Conservation (phyloP, 2,329 filamentous ascomycete genomes). For the Ophiocordyceps unilateralis region DNA sequence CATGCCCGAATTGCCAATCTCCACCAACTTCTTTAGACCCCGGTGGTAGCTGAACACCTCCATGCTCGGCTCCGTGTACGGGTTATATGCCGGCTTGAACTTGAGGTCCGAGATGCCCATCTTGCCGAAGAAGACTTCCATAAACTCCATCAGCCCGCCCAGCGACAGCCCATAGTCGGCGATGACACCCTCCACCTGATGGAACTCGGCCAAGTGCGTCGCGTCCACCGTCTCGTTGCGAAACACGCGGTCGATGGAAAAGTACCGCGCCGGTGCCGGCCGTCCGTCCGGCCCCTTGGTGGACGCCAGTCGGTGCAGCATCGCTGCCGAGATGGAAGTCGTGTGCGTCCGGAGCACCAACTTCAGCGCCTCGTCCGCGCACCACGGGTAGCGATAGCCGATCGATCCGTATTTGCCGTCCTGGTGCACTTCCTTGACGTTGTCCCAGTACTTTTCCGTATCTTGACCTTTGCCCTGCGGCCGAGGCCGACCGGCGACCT, state of each 20-base stretch:
- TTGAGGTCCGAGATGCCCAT: slow-evolving; percentile 75
- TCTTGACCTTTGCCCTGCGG: slow-evolving; percentile 38
- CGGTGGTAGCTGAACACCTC: slow-evolving; percentile 95
- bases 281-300: slow-evolving; percentile 56
- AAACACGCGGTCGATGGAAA: slow-evolving; percentile 97
- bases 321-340: slow-evolving; percentile 77
- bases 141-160: slow-evolving; percentile 81
- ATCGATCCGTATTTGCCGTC: slow-evolving; percentile 86
- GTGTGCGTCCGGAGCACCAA: slow-evolving; percentile 93
- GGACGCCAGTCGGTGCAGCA: slow-evolving; percentile 77
- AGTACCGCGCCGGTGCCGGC: slow-evolving; percentile 66
- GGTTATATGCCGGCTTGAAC: slow-evolving; percentile 67
- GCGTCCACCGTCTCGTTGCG: slow-evolving; percentile 94
- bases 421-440: slow-evolving; percentile 75
- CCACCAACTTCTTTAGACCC: slow-evolving; percentile 77
- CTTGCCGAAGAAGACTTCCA: slow-evolving; percentile 89
- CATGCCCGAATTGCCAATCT: slow-evolving; percentile 98
- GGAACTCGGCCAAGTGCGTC: slow-evolving; percentile 93
- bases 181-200: slow-evolving; percentile 97
- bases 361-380: slow-evolving; percentile 63
- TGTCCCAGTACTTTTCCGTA: slow-evolving; percentile 77
- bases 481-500: slow-evolving; percentile 51
- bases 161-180: slow-evolving; percentile 88
- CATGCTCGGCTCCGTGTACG: slow-evolving; percentile 82
- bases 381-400: slow-evolving; percentile 92